Conservation (phyloP, 2,329 filamentous ascomycete species). For the Pseudogymnoascus sp. region DNA sequence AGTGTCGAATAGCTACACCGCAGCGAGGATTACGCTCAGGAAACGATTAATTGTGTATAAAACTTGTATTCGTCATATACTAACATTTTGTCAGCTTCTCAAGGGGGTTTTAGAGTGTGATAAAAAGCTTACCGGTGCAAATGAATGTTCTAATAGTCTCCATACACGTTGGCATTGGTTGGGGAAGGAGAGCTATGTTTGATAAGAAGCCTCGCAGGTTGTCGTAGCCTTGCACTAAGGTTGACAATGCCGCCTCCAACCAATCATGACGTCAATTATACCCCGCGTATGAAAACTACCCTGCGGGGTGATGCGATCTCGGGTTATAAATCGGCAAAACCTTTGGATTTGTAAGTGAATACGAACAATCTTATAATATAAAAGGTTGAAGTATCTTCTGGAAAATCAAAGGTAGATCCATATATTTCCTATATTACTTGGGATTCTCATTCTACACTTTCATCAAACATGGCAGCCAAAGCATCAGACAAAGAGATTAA, state of each 20-base stretch:
- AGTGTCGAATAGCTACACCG: not conserved
- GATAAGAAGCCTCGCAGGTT: constrained; percentile 5
- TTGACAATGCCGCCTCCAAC: not conserved
- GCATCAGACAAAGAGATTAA: not conserved
- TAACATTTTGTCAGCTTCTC: not conserved
- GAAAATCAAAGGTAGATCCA: not conserved
- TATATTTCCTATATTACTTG: not conserved
- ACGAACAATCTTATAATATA: not conserved
- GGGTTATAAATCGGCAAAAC: not conserved
- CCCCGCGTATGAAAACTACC: not conserved
- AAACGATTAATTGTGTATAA: not conserved
- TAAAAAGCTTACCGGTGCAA: not conserved
- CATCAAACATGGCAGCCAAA: not conserved
- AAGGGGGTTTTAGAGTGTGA: not conserved
- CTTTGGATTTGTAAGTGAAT: not conserved
- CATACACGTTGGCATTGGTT: not conserved
- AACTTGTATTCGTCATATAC: not conserved
- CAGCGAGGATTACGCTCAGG: not conserved
- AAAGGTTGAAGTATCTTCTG: not conserved
- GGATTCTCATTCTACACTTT: not conserved
- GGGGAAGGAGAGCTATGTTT: not conserved
- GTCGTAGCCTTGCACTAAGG: not conserved
- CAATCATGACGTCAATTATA: constrained; percentile 4
- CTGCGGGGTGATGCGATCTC: not conserved
- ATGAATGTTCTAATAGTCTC: not conserved